Percentiles rank a stretch among this genome's conserved stretches.
Evolutionary conservation across 495 filamentous ascomycete species (phyloP).

Genomic region (Usnea hakonensis): DNA sequence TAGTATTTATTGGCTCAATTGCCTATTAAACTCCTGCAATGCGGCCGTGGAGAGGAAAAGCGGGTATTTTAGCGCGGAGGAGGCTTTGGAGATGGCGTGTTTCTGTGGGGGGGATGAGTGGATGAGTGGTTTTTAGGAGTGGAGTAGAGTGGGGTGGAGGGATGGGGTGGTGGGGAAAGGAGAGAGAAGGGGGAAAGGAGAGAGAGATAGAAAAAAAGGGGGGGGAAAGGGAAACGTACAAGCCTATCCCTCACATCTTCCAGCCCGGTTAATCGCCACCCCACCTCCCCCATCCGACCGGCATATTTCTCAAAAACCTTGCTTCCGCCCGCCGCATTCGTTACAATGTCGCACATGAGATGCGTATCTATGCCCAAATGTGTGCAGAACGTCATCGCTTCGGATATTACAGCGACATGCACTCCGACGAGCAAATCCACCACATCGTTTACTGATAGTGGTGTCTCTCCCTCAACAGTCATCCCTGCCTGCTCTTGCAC

Average conservation of each 20-base stretch:
- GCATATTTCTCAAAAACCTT: slow-evolving; percentile 51
- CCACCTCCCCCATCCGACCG: slow-evolving; percentile 42
- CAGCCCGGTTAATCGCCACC: slow-evolving; percentile 10
- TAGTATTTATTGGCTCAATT: too few relatives aligned
- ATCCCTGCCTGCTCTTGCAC: slow-evolving; percentile 31
- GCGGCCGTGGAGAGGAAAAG: slow-evolving; percentile 10
- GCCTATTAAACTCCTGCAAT: slow-evolving; percentile 4
- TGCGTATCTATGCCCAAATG: slow-evolving; percentile 54
- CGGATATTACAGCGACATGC: slow-evolving; percentile 56
- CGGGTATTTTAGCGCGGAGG: slow-evolving; percentile 1
- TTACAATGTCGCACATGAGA: slow-evolving; percentile 58
- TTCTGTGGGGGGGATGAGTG: too few relatives aligned
- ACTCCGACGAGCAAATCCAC: slow-evolving; percentile 53
- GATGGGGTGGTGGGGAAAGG: too few relatives aligned
- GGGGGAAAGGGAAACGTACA: not conserved
- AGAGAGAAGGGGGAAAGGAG: too few relatives aligned
- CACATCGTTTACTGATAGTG: slow-evolving; percentile 41
- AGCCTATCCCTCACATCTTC: not conserved
- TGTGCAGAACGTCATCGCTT: slow-evolving; percentile 59
- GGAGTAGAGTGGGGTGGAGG: too few relatives aligned
- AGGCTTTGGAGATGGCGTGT: not conserved
- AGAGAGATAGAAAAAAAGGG: too few relatives aligned
- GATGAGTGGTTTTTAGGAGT: too few relatives aligned
- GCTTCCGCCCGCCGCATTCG: slow-evolving; percentile 63
- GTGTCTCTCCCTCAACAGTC: slow-evolving; percentile 21